Percentiles rank a stretch among this genome's conserved stretches.
These are phyloP conservation scores for Metarhizium anisopliae DNA, from an alignment of 2,329 filamentous ascomycete species.

Conservation along the genomic window DNA sequence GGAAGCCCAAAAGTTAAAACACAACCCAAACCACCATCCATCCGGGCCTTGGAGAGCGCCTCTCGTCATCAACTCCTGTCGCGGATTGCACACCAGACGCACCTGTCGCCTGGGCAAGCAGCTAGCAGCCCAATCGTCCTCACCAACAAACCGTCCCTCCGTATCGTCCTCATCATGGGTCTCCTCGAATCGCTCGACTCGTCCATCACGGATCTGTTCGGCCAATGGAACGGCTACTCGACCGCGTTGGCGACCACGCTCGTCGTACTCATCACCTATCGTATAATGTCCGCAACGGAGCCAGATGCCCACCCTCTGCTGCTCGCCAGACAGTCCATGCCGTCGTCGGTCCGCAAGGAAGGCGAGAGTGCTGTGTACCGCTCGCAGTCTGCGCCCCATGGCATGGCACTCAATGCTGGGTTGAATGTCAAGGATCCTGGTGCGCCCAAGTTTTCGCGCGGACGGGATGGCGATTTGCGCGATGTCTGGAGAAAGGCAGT, in stretches of 20 bases:
- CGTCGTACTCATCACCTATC: slow-evolving; percentile 59
- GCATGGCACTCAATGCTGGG: slow-evolving; percentile 68
- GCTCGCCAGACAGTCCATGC: slow-evolving; percentile 72
- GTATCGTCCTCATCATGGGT: slow-evolving; percentile 22
- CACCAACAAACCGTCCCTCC: too few species aligned
- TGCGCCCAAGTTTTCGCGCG: slow-evolving; percentile 72
- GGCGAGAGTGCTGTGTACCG: slow-evolving; percentile 82
- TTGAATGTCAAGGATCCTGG: slow-evolving; percentile 75
- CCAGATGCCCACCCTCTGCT: slow-evolving; percentile 90
- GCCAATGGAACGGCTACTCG: slow-evolving; percentile 76
- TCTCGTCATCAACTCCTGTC: too few species aligned
- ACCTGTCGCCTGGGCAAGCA: too few species aligned
- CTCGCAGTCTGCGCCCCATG: slow-evolving; percentile 75
- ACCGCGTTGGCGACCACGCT: slow-evolving; percentile 60
- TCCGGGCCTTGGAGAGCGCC: background rate
- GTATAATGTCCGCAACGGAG: slow-evolving; percentile 62
- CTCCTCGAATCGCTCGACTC: slow-evolving; percentile 59
- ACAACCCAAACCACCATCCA: background rate
- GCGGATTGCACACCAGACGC: too few species aligned
- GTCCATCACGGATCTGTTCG: slow-evolving; percentile 57
- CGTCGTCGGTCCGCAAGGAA: slow-evolving; percentile 70
- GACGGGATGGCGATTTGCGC: slow-evolving; percentile 79
- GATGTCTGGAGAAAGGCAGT: slow-evolving; percentile 79
- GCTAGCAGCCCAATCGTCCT: too few species aligned
- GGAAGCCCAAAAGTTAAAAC: background rate